Evolutionary conservation across 139 green algal genomes (phyloP), one percentile per base, ranked within the genome.

Genomic region (Chlorella sorokiniana): DNA sequence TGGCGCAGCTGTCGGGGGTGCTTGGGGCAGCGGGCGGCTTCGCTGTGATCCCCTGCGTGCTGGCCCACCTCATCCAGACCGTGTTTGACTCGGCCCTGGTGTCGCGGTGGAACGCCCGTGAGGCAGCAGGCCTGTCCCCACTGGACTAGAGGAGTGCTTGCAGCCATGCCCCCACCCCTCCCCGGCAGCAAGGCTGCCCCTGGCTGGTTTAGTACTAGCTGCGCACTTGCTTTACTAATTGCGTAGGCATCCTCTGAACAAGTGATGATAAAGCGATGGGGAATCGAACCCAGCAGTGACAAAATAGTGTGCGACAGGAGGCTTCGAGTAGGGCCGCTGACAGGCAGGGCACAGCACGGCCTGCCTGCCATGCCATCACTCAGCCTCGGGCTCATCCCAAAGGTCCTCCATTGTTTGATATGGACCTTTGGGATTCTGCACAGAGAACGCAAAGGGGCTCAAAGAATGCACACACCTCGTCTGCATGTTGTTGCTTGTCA

Each of bases 341-440:
- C n/a, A n/a, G n/a, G n/a, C n/a, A n/a, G n/a, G n/a, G n/a, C n/a
- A n/a, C n/a, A n/a, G n/a, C n/a, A n/a, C n/a, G n/a, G n/a, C n/a
- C 45, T 78, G 48, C 48, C 45, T 4, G 48, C 48, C 1, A 45
- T 64, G 4, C 33, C 25, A 10, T 69, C 48, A 79, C 33, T 69
- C 83, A 29, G 8, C 40, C 4, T 88, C 84, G n/a, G 71, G 48
- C 65, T 88, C 92, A 78, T 98, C 94, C 95, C 95, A 98, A 37
- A 98, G 79, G 5, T 98, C 94, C 37, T 90, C 71, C 61, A 92
- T 75, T 0, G 89, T 95, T 29, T 77, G 88, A 90, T 96, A 97
- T 11, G 92, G 94, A 22, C 94, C 93, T 29, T 74, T 69, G 4
- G 91, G 82, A 59, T 89, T 88, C 48, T 79, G 73, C 27, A 52